A percentile compares a stretch with the other conserved stretches of the same genome.
phyloP scores from a whole-genome alignment of 208 protist genomes.

The Angomonas ambiguus region DNA sequence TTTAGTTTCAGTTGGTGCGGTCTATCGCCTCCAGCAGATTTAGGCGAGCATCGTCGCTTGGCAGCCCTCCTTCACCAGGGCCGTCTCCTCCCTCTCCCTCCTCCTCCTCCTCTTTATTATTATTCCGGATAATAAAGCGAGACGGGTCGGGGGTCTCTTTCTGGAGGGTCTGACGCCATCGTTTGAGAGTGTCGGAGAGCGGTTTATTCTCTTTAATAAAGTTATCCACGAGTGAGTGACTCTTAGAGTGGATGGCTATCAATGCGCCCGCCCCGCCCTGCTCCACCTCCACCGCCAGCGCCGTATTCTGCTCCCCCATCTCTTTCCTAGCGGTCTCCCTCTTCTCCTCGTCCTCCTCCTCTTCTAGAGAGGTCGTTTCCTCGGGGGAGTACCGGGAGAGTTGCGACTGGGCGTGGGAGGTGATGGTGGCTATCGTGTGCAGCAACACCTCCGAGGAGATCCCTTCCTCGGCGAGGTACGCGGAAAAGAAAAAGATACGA shows the following conservation, averaged over 20 bases:
- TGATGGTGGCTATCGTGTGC: conserved; percentile 5
- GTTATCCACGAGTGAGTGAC: not conserved
- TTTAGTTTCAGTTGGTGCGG: not conserved
- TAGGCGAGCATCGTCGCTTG: not conserved
- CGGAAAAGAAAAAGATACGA: conserved; percentile 29
- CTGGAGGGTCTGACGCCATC: not conserved
- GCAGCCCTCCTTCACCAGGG: no score
- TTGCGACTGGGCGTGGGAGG: not conserved
- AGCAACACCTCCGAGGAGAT: conserved; percentile 20
- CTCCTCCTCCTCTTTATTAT: not conserved
- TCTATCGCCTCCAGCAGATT: not conserved
- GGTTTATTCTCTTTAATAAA: not conserved
- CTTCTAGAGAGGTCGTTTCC: not conserved
- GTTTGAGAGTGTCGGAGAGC: not conserved
- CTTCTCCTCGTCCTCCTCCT: conserved; percentile 6
- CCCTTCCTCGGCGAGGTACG: conserved; percentile 30
- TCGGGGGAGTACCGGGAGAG: no score
- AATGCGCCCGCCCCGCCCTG: not conserved
- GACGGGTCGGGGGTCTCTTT: no score
- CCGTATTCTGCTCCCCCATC: no score
- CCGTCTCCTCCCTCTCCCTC: no score
- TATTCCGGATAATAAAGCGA: not conserved
- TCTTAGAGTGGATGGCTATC: not conserved
- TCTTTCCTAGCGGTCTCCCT: no score
- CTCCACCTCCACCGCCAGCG: not conserved